Evolutionary conservation across 2,329 filamentous ascomycete genomes (phyloP).

Genomic region (Cladophialophora immunda): DNA sequence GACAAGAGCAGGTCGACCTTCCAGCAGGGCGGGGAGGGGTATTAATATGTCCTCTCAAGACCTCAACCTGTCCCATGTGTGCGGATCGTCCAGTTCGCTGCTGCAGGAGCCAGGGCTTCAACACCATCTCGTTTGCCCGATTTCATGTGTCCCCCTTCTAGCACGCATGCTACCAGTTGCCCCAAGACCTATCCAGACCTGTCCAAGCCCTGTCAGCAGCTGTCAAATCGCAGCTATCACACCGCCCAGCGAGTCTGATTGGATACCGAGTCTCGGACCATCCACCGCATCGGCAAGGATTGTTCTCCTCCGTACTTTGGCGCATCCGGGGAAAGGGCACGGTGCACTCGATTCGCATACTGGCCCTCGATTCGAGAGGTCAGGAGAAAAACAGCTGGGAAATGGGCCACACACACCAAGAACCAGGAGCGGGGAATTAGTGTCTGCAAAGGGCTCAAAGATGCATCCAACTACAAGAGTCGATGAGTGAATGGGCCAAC

Average conservation of each 20-base stretch:
- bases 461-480: slow-evolving; percentile 20
- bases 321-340: not conserved
- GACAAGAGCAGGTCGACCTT: not conserved
- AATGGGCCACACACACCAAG: not conserved
- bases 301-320: not conserved
- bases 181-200: no score
- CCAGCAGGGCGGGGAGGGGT: not conserved
- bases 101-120: no score
- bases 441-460: slow-evolving; percentile 7
- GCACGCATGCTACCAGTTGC: no score
- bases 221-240: not conserved
- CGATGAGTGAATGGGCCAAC: slow-evolving; percentile 6
- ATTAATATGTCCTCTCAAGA: not conserved
- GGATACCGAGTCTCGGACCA: slow-evolving; percentile 6
- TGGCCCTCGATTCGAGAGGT: not conserved
- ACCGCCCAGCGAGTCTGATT: not conserved
- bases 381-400: not conserved
- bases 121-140: no score
- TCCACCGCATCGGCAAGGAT: not conserved
- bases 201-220: not conserved
- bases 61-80: not conserved
- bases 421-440: not conserved
- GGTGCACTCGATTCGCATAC: not conserved
- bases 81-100: not conserved
- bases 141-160: no score